These are phyloP conservation scores for Diplocarpon mali DNA, from an alignment of 2,329 filamentous ascomycete species.

Conservation along the genomic window DNA sequence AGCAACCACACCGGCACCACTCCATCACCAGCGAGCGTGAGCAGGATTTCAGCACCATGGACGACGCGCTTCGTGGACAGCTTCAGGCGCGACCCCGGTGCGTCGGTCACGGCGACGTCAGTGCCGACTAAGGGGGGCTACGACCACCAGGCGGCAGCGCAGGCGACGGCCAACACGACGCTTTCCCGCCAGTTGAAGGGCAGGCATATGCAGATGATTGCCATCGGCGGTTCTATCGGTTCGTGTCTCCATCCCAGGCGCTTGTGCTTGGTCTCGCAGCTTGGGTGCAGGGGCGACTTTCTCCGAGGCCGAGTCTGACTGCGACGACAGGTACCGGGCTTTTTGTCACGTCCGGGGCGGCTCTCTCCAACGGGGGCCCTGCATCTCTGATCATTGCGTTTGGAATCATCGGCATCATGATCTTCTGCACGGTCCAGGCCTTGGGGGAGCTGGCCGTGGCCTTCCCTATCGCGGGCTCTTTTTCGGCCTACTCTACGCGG, in stretches of 20 bases:
- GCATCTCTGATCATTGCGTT: slow-evolving; percentile 24
- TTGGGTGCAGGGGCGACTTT: too few relatives aligned
- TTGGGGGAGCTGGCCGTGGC: slow-evolving; percentile 83
- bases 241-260: slow-evolving; percentile 29
- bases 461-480: slow-evolving; percentile 86
- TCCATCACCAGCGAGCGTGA: too few relatives aligned
- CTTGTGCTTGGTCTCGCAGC: not conserved
- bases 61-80: slow-evolving; percentile 20
- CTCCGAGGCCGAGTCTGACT: slow-evolving; percentile 18
- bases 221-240: slow-evolving; percentile 28
- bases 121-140: slow-evolving; percentile 29
- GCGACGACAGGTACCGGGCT: slow-evolving; percentile 44
- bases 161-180: slow-evolving; percentile 59
- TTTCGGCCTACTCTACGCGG: slow-evolving; percentile 83
- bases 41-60: slow-evolving; percentile 10
- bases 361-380: slow-evolving; percentile 27
- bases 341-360: slow-evolving; percentile 23
- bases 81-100: slow-evolving; percentile 29
- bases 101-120: slow-evolving; percentile 32
- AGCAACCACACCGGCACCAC: too few relatives aligned
- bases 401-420: slow-evolving; percentile 48
- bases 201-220: slow-evolving; percentile 50
- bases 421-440: slow-evolving; percentile 76
- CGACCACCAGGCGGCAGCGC: slow-evolving; percentile 51
- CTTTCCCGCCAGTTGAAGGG: slow-evolving; percentile 48